Evolutionary conservation across 169 alveolate species (phyloP).

Genomic region (Blepharisma undulans): DNA sequence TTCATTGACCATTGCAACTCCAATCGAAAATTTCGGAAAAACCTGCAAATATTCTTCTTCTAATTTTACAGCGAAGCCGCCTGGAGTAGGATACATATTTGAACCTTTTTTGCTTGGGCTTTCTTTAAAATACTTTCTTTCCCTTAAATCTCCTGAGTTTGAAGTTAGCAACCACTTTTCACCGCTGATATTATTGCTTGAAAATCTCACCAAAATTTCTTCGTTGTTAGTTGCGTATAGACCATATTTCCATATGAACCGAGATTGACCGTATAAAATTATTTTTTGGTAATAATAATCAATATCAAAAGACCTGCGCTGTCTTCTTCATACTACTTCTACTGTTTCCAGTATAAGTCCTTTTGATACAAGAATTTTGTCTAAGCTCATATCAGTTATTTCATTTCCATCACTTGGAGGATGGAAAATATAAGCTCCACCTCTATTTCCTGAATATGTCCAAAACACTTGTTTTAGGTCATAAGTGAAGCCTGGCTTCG

Average conservation of each 20-base stretch:
- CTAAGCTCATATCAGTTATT: neutral
- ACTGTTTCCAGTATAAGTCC: neutral
- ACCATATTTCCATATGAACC: neutral
- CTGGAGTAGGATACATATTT: neutral
- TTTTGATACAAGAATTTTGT: neutral
- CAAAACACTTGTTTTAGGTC: neutral
- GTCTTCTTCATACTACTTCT: neutral
- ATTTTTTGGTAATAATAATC: neutral
- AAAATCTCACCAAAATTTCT: conserved; percentile 30
- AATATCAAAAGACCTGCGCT: neutral
- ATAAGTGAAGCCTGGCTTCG: neutral
- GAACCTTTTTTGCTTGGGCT: neutral
- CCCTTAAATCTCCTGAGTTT: conserved; percentile 3
- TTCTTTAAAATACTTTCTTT: neutral
- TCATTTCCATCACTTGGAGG: neutral
- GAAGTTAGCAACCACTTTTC: conserved; percentile 10
- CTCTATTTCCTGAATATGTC: neutral
- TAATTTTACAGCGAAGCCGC: neutral
- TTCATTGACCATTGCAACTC: conserved; percentile 3
- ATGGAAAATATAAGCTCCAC: conserved; percentile 5
- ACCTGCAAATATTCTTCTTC: neutral
- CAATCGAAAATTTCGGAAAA: neutral
- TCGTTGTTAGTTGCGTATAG: neutral
- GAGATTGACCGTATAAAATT: neutral
- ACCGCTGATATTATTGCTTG: neutral